Conservation (phyloP, 768 basidiomycete species). For the Amanita exitialis region DNA sequence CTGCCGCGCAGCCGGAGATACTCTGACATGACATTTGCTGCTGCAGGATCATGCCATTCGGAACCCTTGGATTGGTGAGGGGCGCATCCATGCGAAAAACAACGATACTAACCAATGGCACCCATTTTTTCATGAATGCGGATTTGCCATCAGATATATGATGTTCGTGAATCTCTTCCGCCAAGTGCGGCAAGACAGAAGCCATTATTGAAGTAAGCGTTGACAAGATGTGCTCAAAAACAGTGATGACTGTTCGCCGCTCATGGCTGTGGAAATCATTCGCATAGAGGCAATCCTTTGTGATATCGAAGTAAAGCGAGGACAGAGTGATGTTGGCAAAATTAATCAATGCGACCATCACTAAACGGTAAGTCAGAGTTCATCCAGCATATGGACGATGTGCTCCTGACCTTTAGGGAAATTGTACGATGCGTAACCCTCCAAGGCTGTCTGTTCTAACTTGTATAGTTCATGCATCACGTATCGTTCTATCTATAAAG, state of each 20-base stretch:
- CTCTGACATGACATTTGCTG: constrained; percentile 51
- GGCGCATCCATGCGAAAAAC: neutral
- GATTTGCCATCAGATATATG: constrained; percentile 32
- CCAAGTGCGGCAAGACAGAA: constrained; percentile 83
- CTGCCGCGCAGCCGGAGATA: constrained; percentile 50
- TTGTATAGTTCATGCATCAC: constrained; percentile 76
- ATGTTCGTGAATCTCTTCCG: constrained; percentile 73
- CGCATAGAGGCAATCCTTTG: constrained; percentile 85
- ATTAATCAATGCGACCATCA: constrained; percentile 58
- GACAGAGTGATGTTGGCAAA: constrained; percentile 84
- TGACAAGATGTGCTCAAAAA: constrained; percentile 62
- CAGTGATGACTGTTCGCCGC: constrained; percentile 59
- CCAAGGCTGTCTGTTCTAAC: constrained; percentile 57
- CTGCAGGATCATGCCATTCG: constrained; percentile 53
- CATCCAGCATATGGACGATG: neutral
- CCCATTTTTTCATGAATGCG: constrained; percentile 68
- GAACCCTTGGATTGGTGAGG: constrained; percentile 25
- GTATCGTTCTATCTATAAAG: constrained; percentile 65
- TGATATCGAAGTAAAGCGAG: constrained; percentile 85
- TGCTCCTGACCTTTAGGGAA: constrained; percentile 64
- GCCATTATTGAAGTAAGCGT: constrained; percentile 66
- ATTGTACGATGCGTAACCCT: constrained; percentile 63
- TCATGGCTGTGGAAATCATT: constrained; percentile 36
- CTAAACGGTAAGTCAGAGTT: constrained; percentile 25
- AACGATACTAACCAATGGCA: constrained; percentile 40